phyloP scores from a whole-genome alignment of 2,329 filamentous ascomycete species.

The Gaeumannomyces sp. region DNA sequence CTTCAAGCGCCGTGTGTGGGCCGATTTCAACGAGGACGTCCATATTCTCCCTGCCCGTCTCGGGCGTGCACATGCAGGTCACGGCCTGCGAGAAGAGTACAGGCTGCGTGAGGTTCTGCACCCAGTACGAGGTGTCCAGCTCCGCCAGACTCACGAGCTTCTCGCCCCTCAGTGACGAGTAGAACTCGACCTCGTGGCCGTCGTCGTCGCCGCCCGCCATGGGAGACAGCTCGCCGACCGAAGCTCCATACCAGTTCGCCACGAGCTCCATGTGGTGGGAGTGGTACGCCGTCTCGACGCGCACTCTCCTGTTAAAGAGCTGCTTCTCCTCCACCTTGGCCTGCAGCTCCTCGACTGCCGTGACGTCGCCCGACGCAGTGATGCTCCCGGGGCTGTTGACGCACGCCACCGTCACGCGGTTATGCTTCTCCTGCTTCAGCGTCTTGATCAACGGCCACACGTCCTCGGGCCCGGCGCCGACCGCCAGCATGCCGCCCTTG shows the following conservation, averaged over 20 bases:
- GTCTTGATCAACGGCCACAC: conserved; percentile 14
- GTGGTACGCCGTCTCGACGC: conserved; percentile 31
- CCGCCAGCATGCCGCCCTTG: conserved; percentile 16
- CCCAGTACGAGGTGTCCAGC: conserved; percentile 23
- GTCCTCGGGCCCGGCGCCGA: conserved; percentile 10
- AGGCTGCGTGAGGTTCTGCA: conserved; percentile 23
- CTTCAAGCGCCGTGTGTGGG: conserved; percentile 21
- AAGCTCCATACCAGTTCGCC: conserved; percentile 18
- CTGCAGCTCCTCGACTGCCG: conserved; percentile 19
- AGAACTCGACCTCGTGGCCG: conserved; percentile 12
- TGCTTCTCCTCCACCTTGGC: conserved; percentile 11
- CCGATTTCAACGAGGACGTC: conserved; percentile 21
- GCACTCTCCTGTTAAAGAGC: conserved; percentile 26
- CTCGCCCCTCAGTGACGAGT: conserved; percentile 19
- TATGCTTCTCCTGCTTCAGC: conserved; percentile 6
- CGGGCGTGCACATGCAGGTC: conserved; percentile 14
- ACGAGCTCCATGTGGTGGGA: conserved; percentile 27
- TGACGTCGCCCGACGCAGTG: conserved; percentile 25
- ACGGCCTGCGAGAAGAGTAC: conserved; percentile 23
- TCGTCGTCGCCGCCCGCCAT: background rate
- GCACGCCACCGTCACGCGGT: conserved; percentile 15
- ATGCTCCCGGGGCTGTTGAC: conserved; percentile 21
- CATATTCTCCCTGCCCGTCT: conserved; percentile 11
- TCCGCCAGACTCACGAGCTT: conserved; percentile 10
- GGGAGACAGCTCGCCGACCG: conserved; percentile 12